Percentiles rank a stretch among this genome's conserved stretches.
phyloP scores from a whole-genome alignment of 2,329 filamentous ascomycete genomes.

The Cladosporium sp. region DNA sequence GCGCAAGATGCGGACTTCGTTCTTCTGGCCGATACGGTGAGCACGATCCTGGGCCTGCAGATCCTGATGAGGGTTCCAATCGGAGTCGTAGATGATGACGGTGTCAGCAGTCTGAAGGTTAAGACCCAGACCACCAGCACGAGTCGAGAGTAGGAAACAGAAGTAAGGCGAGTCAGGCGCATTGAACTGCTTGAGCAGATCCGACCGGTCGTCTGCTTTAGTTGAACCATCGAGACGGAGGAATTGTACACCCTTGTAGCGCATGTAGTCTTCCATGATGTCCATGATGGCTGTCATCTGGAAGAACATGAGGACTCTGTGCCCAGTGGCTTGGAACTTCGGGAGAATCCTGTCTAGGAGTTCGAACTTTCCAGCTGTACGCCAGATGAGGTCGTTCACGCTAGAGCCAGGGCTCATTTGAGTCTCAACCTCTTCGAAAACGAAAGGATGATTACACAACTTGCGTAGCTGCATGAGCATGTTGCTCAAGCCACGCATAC shows the following conservation, averaged over 20 bases:
- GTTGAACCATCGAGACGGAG: slow-evolving; percentile 93
- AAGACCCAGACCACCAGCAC: slow-evolving; percentile 93
- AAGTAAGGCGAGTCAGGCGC: slow-evolving; percentile 86
- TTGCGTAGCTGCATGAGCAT: slow-evolving; percentile 99
- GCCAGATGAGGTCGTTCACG: slow-evolving; percentile 91
- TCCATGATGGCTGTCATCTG: slow-evolving; percentile 99
- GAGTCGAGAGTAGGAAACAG: slow-evolving; percentile 96
- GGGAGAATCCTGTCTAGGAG: slow-evolving; percentile 85
- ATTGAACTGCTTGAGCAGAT: slow-evolving; percentile 84
- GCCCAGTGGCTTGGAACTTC: slow-evolving; percentile 84
- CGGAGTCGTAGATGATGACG: slow-evolving; percentile 98
- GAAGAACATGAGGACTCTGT: slow-evolving; percentile 99
- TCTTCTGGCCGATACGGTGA: slow-evolving; percentile 99
- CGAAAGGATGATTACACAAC: slow-evolving; percentile 97
- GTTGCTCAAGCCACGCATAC: slow-evolving; percentile 91
- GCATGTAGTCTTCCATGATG: slow-evolving; percentile 98
- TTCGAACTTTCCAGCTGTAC: slow-evolving; percentile 95
- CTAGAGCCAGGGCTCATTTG: slow-evolving; percentile 88
- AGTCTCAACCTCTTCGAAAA: slow-evolving; percentile 96
- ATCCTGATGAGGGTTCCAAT: slow-evolving; percentile 99
- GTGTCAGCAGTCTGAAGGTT: slow-evolving; percentile 97
- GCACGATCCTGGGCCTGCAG: slow-evolving; percentile 98
- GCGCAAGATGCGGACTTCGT: slow-evolving; percentile 92
- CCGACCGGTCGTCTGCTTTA: slow-evolving; percentile 93
- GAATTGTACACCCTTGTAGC: slow-evolving; percentile 75